phyloP scores from a whole-genome alignment of 441 rosid species.

The Sinapis alba region DNA sequence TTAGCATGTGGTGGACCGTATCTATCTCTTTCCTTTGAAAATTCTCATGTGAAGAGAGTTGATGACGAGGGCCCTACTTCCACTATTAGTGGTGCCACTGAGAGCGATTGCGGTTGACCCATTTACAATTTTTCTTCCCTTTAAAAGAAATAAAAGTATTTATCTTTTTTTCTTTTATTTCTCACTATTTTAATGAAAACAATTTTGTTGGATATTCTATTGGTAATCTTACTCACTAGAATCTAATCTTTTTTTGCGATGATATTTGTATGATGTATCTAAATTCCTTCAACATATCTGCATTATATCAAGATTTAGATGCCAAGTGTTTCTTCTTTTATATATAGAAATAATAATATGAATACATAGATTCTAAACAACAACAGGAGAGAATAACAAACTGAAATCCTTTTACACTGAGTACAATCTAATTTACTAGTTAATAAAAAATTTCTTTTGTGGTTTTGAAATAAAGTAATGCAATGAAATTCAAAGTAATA shows the following conservation, averaged over 20 bases:
- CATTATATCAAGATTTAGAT: not conserved
- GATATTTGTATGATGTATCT: slow-evolving; percentile 22
- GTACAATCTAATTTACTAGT: not conserved
- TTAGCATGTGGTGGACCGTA: slow-evolving; percentile 30
- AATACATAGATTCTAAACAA: not conserved
- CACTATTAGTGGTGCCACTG: slow-evolving; percentile 33
- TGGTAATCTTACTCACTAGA: not conserved
- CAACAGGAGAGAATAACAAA: not conserved
- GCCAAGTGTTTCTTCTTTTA: not conserved
- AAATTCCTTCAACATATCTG: slow-evolving; percentile 13
- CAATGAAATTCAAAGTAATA: slow-evolving; percentile 28
- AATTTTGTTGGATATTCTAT: no score
- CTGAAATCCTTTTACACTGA: not conserved
- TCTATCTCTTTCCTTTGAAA: slow-evolving; percentile 32
- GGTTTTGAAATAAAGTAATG: slow-evolving; percentile 7
- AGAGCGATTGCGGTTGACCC: slow-evolving; percentile 35
- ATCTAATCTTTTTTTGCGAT: not conserved
- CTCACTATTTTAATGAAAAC: no score
- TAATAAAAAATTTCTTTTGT: not conserved
- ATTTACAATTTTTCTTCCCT: not conserved
- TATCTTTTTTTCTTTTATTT: not conserved
- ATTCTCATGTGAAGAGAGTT: slow-evolving; percentile 45
- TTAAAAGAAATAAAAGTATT: not conserved
- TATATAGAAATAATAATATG: not conserved
- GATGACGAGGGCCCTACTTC: slow-evolving; percentile 28